Base-by-base conservation (phyloP, 2,329 filamentous ascomycete genomes). In the Fusarium praegraminearum region DNA sequence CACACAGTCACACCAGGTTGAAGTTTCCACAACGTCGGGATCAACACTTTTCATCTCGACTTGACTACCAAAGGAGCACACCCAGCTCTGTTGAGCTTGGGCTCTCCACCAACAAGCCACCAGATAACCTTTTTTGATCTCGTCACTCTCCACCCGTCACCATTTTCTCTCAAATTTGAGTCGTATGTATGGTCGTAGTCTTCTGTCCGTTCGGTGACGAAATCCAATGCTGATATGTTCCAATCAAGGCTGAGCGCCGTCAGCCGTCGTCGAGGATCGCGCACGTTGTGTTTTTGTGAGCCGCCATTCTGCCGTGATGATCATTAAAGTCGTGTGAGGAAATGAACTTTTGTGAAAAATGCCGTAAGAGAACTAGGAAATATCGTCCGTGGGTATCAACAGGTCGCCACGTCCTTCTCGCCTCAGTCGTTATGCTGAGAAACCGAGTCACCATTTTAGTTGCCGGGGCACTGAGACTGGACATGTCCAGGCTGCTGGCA, bases 391-490 rank as follows among this genome's bases (percentile, higher is more conserved):
- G 80, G 80, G 79, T 81, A 81, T 81, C 78, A 79, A 80, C 74
- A 72, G 79, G 79, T 79, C 79, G 72, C 78, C 79, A 81, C 79
- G 78, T 76, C 78, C 79, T 78, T 75, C 77, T 75, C 66, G 70
- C 70, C 76, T 71, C 62, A 68, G 61, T 62, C 57, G 24, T 46
- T 40, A 52, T 65, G 46, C 66, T 70, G 72, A 75, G 73, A 66
- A 71, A 68, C 62, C 58, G 62, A 62, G 58, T 69, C 69, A 70
- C 71, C 71, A 70, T 67, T 75, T 82, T 85, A 86, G 81, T 91
- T 94, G 80, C 91, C 94, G 78, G 95, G 93, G 91, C 96, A 99
- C 77, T 92, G 89, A 76, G 93, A 90, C 89, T 98, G 95, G 80
- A 98, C 91, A 84, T 98, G 95, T 76, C 95, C 94, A 74, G 86